Evolutionary conservation across 1,139 yeast species (phyloP).

Genomic region (Scheffersomyces illinoinensis): DNA sequence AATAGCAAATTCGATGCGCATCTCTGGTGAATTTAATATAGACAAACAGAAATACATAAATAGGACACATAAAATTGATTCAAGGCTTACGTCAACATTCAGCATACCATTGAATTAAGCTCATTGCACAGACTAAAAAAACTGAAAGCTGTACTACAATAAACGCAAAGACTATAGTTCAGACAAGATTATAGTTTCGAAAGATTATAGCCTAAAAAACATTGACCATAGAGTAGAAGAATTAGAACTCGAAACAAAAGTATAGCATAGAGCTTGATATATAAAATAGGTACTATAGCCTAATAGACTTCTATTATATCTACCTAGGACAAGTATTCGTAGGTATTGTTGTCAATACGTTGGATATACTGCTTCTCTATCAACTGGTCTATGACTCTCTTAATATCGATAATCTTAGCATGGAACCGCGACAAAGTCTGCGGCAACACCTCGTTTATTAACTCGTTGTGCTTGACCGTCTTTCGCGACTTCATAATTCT

Average conservation of each 20-base stretch:
- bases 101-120: too few relatives aligned
- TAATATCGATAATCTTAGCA: conserved; percentile 84
- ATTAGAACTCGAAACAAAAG: background rate
- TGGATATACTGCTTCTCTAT: conserved; percentile 85
- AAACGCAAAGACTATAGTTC: too few relatives aligned
- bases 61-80: too few relatives aligned
- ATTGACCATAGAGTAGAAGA: background rate
- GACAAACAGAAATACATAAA: too few relatives aligned
- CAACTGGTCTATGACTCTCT: conserved; percentile 80
- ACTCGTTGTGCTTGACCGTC: conserved; percentile 70
- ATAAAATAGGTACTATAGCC: background rate
- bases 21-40: background rate
- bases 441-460: conserved; percentile 86
- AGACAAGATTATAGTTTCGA: too few relatives aligned
- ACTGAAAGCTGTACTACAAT: too few relatives aligned
- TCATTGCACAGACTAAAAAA: too few relatives aligned
- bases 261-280: background rate
- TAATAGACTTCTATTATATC: background rate
- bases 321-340: conserved; percentile 71
- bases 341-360: conserved; percentile 73
- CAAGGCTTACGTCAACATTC: too few relatives aligned
- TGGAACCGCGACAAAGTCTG: conserved; percentile 83
- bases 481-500: conserved; percentile 96
- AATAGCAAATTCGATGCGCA: background rate
- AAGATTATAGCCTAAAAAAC: background rate